phyloP scores from a whole-genome alignment of 768 basidiomycete genomes.

The Boletellus ananas region DNA sequence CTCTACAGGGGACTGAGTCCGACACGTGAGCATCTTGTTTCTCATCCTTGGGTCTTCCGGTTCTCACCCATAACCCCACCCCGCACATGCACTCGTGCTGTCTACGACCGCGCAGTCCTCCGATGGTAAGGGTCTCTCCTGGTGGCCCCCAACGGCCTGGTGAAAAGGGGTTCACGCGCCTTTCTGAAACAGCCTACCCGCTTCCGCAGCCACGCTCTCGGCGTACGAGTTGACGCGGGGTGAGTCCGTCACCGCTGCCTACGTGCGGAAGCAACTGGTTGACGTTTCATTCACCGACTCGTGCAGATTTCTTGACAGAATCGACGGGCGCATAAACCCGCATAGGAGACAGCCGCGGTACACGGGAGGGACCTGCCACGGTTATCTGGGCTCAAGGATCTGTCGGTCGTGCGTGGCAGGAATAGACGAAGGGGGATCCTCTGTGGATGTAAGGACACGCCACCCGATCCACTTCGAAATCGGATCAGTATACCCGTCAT shows the following conservation, averaged over 20 bases:
- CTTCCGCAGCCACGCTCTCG: slow-evolving; percentile 87
- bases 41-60: too few species aligned
- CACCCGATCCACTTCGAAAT: too few species aligned
- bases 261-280: not conserved
- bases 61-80: too few species aligned
- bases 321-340: slow-evolving; percentile 19
- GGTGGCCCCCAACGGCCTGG: too few species aligned
- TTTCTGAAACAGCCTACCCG: slow-evolving; percentile 63
- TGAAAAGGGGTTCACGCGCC: not conserved
- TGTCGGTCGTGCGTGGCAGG: too few species aligned
- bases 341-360: too few species aligned
- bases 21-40: slow-evolving; percentile 48
- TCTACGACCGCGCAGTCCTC: slow-evolving; percentile 40
- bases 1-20: slow-evolving; percentile 75
- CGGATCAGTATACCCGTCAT: too few species aligned
- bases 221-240: slow-evolving; percentile 83
- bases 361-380: too few species aligned
- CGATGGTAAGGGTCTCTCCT: slow-evolving; percentile 44
- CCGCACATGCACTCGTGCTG: too few species aligned
- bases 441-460: too few species aligned
- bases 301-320: slow-evolving; percentile 23
- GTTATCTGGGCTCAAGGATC: too few species aligned
- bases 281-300: not conserved
- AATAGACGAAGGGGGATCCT: too few species aligned
- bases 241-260: slow-evolving; percentile 24